Evolutionary conservation across 768 basidiomycete species (phyloP).

Genomic region (Collybiopsis confluens): DNA sequence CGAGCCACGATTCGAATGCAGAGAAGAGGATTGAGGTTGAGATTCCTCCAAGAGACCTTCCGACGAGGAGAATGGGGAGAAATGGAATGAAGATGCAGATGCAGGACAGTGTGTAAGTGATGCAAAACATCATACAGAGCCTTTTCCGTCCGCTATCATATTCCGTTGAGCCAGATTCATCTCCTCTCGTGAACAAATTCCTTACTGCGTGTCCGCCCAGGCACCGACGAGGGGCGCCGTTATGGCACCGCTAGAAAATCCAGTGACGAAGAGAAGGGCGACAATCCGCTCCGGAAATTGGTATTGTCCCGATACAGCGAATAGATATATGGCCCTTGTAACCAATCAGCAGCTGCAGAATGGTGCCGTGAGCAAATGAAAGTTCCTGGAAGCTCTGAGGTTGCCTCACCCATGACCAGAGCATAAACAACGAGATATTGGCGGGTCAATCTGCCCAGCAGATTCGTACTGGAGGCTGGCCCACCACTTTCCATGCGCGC

Average conservation of each 20-base stretch:
- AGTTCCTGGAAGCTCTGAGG: background rate
- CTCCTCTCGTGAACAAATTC: constrained; percentile 7
- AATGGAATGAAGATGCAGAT: constrained; percentile 51
- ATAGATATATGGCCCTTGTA: constrained; percentile 78
- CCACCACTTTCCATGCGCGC: constrained; percentile 10
- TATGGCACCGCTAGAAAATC: constrained; percentile 67
- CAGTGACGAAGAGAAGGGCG: constrained; percentile 72
- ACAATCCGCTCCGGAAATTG: constrained; percentile 57
- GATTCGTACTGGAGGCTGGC: constrained; percentile 7
- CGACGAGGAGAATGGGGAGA: constrained; percentile 57
- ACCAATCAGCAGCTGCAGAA: constrained; percentile 60
- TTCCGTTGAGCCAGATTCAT: background rate
- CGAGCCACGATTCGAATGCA: constrained; percentile 75
- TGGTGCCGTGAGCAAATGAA: background rate
- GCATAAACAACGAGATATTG: constrained; percentile 68
- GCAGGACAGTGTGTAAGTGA: constrained; percentile 60
- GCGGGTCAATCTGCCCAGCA: constrained; percentile 30
- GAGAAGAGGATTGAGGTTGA: constrained; percentile 76
- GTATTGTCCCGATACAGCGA: constrained; percentile 72
- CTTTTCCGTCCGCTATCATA: constrained; percentile 57
- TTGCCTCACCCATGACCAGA: constrained; percentile 62
- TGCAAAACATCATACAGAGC: constrained; percentile 68
- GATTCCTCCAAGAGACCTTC: constrained; percentile 63
- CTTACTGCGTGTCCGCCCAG: constrained; percentile 76
- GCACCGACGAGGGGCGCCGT: constrained; percentile 68